Evolutionary conservation across 2,329 filamentous ascomycete genomes (phyloP).

Genomic region (Celoporthe dispersa): DNA sequence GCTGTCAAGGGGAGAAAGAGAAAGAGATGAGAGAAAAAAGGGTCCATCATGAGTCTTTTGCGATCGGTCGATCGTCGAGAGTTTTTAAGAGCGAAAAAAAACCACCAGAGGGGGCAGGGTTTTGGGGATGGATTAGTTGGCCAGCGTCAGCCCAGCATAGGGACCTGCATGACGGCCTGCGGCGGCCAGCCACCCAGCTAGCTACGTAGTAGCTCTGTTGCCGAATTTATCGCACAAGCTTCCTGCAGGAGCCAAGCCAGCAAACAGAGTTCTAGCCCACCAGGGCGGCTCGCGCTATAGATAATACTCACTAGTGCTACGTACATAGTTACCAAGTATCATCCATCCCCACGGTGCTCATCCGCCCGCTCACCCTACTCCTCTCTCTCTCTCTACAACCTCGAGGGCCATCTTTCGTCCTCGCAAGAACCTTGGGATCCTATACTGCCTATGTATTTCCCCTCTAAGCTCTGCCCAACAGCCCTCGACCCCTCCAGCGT

Average conservation of each 20-base stretch:
- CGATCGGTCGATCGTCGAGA: not conserved
- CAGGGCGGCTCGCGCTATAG: constrained; percentile 13
- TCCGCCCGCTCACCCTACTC: not conserved
- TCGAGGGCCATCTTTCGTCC: not conserved
- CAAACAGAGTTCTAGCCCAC: not conserved
- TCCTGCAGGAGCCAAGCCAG: constrained; percentile 24
- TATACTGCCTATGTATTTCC: not conserved
- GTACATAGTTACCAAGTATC: not conserved
- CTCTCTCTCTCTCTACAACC: constrained; percentile 1
- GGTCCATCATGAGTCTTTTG: not conserved
- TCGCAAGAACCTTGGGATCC: not conserved
- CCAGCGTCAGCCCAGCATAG: not conserved
- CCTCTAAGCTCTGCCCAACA: not conserved
- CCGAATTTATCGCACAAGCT: constrained; percentile 25
- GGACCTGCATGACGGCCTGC: too few relatives aligned
- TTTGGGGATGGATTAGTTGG: not conserved
- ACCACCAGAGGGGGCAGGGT: not conserved
- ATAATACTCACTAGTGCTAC: not conserved
- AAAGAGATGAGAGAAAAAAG: not conserved
- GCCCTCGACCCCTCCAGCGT: not conserved
- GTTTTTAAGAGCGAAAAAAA: not conserved
- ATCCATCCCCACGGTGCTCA: not conserved
- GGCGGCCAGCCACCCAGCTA: too few relatives aligned
- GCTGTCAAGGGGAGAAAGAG: not conserved
- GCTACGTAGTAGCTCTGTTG: constrained; percentile 24